A percentile compares a stretch with the other conserved stretches of the same genome.
phyloP scores from a whole-genome alignment of 2,329 filamentous ascomycete genomes.

The Fusarium sp. region DNA sequence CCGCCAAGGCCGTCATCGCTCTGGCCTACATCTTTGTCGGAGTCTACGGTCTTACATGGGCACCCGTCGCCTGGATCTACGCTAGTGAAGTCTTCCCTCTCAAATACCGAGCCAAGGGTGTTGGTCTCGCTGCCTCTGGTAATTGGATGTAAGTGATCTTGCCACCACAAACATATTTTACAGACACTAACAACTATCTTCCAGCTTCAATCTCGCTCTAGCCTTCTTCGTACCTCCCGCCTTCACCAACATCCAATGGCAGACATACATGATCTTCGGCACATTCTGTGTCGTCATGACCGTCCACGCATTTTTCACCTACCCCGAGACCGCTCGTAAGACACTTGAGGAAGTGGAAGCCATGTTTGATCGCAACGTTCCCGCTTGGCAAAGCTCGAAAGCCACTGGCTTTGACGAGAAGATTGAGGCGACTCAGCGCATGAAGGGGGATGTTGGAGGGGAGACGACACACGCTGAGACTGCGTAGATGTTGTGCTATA shows the following conservation, averaged over 20 bases:
- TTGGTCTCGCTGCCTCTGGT: constrained; percentile 61
- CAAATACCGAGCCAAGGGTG: constrained; percentile 63
- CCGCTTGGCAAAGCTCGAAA: constrained; percentile 40
- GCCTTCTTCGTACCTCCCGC: constrained; percentile 54
- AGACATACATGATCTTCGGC: constrained; percentile 59
- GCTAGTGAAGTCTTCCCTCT: constrained; percentile 66
- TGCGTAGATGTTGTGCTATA: constrained; percentile 3
- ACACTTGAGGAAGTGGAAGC: constrained; percentile 42
- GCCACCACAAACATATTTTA: fast-evolving
- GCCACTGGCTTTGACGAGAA: constrained; percentile 27
- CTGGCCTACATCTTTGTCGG: constrained; percentile 60
- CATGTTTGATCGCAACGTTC: constrained; percentile 37
- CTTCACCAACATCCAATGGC: constrained; percentile 59
- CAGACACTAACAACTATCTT: not conserved
- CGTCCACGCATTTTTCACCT: constrained; percentile 62
- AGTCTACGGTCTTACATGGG: constrained; percentile 55
- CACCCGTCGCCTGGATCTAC: constrained; percentile 66
- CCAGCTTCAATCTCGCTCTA: constrained; percentile 54
- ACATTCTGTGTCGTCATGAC: constrained; percentile 57
- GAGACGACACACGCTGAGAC: constrained; percentile 35
- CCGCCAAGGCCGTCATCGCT: constrained; percentile 63
- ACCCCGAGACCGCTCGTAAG: constrained; percentile 63
- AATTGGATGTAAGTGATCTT: constrained; percentile 52
- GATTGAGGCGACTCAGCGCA: constrained; percentile 36
- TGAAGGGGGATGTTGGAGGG: constrained; percentile 28